phyloP scores from a whole-genome alignment of 2,329 filamentous ascomycete genomes.

The Immersiporthe knoxdaviesiana region DNA sequence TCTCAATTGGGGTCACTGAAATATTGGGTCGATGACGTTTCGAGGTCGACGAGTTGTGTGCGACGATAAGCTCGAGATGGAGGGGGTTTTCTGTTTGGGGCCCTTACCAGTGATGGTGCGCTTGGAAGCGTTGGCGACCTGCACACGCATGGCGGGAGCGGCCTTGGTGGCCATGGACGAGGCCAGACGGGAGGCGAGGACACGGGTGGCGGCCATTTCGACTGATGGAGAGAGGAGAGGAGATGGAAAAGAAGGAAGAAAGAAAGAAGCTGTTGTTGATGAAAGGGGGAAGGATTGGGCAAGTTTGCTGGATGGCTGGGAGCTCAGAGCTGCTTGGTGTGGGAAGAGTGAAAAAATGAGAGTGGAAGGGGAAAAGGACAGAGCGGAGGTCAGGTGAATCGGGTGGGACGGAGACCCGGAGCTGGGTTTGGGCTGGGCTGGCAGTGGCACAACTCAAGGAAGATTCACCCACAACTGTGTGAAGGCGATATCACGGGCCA shows the following conservation, averaged over 20 bases:
- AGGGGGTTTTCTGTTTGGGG: conserved; percentile 9
- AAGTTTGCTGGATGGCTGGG: conserved; percentile 30
- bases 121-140: conserved; percentile 68
- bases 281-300: conserved; percentile 37
- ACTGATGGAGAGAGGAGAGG: conserved; percentile 55
- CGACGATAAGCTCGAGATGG: conserved; percentile 27
- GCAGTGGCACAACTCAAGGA: conserved; percentile 30
- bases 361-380: conserved; percentile 37
- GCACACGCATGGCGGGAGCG: conserved; percentile 72
- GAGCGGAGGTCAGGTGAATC: conserved; percentile 33
- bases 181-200: conserved; percentile 78
- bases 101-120: conserved; percentile 74
- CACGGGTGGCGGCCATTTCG: conserved; percentile 80
- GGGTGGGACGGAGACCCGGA: conserved; percentile 30
- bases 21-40: conserved; percentile 28
- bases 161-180: conserved; percentile 78
- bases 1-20: conserved; percentile 38
- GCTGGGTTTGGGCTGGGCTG: conserved; percentile 26
- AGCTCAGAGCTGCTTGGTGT: conserved; percentile 35
- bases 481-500: conserved; percentile 37
- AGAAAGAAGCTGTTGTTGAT: conserved; percentile 49
- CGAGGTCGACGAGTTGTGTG: conserved; percentile 28
- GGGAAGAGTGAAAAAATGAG: conserved; percentile 31
- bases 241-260: conserved; percentile 40
- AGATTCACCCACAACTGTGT: conserved; percentile 31